phyloP scores from a whole-genome alignment of 176 grass and related monocot species.

The Carex kokanica region DNA sequence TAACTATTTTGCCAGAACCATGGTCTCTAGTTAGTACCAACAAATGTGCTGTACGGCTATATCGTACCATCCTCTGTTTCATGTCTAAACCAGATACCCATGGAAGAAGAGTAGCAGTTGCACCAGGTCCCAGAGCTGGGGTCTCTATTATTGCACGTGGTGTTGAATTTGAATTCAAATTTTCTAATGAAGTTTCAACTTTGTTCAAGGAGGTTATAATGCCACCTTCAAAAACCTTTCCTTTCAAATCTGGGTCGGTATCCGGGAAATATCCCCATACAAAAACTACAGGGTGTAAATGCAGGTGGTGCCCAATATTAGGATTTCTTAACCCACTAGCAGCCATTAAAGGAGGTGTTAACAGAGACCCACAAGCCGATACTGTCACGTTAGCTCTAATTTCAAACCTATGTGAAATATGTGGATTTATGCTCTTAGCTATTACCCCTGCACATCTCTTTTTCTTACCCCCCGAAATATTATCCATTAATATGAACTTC shows the following conservation, averaged over 20 bases:
- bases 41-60: slow-evolving; percentile 60
- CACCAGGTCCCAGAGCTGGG: slow-evolving; percentile 41
- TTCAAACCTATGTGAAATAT: slow-evolving; percentile 46
- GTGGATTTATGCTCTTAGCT: slow-evolving; percentile 38
- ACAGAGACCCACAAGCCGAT: slow-evolving; percentile 56
- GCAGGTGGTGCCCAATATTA: slow-evolving; percentile 86
- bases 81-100: slow-evolving; percentile 76
- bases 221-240: slow-evolving; percentile 70
- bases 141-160: slow-evolving; percentile 56
- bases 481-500: slow-evolving; percentile 44
- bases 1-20: slow-evolving; percentile 56
- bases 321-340: slow-evolving; percentile 62
- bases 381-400: slow-evolving; percentile 61
- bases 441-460: slow-evolving; percentile 61
- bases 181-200: slow-evolving; percentile 31
- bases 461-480: background rate
- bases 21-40: slow-evolving; percentile 59
- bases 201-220: slow-evolving; percentile 93
- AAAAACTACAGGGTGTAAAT: slow-evolving; percentile 58
- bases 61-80: slow-evolving; percentile 73
- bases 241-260: slow-evolving; percentile 41
- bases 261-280: slow-evolving; percentile 92
- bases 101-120: slow-evolving; percentile 39
- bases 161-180: slow-evolving; percentile 19
- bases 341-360: slow-evolving; percentile 65